Evolutionary conservation across 441 rosid species (phyloP).

Genomic region (Isatis lusitanica): DNA sequence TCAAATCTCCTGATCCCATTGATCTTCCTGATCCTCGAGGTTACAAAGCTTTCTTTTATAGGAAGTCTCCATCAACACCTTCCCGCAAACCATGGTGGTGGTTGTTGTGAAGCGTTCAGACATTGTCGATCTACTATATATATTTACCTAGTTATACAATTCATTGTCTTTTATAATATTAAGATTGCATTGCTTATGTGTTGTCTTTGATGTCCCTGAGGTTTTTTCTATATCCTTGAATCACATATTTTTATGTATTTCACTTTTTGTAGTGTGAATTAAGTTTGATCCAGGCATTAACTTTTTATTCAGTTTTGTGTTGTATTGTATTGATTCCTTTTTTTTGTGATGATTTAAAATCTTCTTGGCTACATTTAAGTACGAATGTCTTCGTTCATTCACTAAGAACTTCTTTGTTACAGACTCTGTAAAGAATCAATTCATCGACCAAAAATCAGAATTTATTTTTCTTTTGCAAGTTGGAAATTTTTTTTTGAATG

Average conservation of each 20-base stretch:
- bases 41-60: constrained; percentile 30
- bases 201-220: neutral
- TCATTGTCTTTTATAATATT: neutral
- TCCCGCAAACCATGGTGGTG: constrained; percentile 5
- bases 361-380: neutral
- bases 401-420: neutral
- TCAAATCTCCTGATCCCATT: constrained; percentile 12
- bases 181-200: neutral
- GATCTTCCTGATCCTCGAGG: constrained; percentile 26
- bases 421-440: neutral
- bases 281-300: neutral
- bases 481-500: neutral
- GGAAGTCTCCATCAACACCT: constrained; percentile 33
- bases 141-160: neutral
- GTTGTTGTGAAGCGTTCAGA: constrained; percentile 6
- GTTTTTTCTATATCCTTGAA: neutral
- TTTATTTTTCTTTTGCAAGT: neutral
- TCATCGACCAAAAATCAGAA: neutral
- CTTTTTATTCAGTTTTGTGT: neutral
- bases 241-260: neutral
- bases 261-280: neutral
- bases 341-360: neutral
- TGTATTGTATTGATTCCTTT: neutral
- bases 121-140: neutral
- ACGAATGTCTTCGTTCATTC: neutral